A percentile compares a stretch with the other conserved stretches of the same genome.
phyloP scores from a whole-genome alignment of 495 filamentous ascomycete species.

The Aeminium ludgeri region DNA sequence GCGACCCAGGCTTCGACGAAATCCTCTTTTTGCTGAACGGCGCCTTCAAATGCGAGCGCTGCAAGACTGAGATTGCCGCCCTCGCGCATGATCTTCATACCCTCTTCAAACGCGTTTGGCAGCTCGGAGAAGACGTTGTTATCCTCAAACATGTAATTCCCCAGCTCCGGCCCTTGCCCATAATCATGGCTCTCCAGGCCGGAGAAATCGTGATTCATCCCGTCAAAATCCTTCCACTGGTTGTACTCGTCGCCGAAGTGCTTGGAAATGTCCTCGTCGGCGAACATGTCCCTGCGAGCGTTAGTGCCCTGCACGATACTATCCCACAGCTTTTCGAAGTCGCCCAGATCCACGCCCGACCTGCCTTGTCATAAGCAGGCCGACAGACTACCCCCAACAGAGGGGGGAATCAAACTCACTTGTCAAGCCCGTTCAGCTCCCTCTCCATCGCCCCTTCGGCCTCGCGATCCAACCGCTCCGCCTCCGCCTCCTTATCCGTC shows the following conservation, averaged over 20 bases:
- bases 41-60: conserved; percentile 92
- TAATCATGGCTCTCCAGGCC: conserved; percentile 30
- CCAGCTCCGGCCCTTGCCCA: conserved; percentile 54
- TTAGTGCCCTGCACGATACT: conserved; percentile 63
- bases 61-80: conserved; percentile 89
- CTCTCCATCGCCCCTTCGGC: conserved; percentile 66
- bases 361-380: background rate
- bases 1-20: conserved; percentile 88
- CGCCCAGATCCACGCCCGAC: conserved; percentile 39
- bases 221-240: conserved; percentile 57
- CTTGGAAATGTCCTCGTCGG: conserved; percentile 41
- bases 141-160: conserved; percentile 87
- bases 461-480: conserved; percentile 45
- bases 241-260: conserved; percentile 55
- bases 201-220: conserved; percentile 26
- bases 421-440: conserved; percentile 80
- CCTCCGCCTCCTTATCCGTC: conserved; percentile 37
- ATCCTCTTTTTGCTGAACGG: conserved; percentile 70
- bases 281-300: conserved; percentile 45
- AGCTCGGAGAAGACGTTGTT: conserved; percentile 71
- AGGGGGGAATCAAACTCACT: conserved; percentile 40
- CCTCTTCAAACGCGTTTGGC: conserved; percentile 72
- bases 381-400: conserved; percentile 8
- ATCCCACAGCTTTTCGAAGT: conserved; percentile 50
- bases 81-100: conserved; percentile 73